phyloP scores from a whole-genome alignment of 805 yeast species.

The Metschnikowia arizonensis region DNA sequence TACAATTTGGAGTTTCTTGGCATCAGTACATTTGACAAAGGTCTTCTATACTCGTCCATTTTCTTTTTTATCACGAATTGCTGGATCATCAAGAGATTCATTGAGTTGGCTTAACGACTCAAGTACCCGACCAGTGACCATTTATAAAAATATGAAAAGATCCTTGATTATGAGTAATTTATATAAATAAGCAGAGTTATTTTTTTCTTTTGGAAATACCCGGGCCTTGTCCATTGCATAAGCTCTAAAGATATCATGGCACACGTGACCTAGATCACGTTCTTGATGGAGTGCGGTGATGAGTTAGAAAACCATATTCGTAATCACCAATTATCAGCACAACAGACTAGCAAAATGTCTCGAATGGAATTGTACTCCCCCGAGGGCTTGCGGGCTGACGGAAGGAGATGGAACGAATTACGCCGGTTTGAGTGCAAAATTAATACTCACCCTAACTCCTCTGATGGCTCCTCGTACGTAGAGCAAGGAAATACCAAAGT shows the following conservation, averaged over 20 bases:
- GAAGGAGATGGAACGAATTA: slow-evolving; percentile 92
- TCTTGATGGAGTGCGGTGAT: slow-evolving; percentile 2
- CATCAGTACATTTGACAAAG: slow-evolving; percentile 54
- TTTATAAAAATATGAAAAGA: not conserved
- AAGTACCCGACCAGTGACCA: not conserved
- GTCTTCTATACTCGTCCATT: slow-evolving; percentile 51
- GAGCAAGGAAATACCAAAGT: slow-evolving; percentile 92
- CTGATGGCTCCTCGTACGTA: slow-evolving; percentile 90
- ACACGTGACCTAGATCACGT: slow-evolving; percentile 10
- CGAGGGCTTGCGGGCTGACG: slow-evolving; percentile 90
- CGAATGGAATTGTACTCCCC: slow-evolving; percentile 86
- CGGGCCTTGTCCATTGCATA: too few species aligned
- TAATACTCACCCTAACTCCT: slow-evolving; percentile 81
- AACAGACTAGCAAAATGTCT: slow-evolving; percentile 38
- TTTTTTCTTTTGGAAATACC: too few species aligned
- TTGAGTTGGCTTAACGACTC: slow-evolving; percentile 25
- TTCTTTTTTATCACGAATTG: slow-evolving; percentile 60
- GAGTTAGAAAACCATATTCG: slow-evolving; percentile 1
- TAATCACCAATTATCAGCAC: not conserved
- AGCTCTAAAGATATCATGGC: too few species aligned
- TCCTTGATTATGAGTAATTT: too few species aligned
- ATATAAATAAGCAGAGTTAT: too few species aligned
- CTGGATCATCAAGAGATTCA: slow-evolving; percentile 54
- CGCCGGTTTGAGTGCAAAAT: slow-evolving; percentile 75
- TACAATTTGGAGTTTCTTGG: slow-evolving; percentile 82